phyloP scores from a whole-genome alignment of 345 rosid genomes.

The Salix suchowensis region DNA sequence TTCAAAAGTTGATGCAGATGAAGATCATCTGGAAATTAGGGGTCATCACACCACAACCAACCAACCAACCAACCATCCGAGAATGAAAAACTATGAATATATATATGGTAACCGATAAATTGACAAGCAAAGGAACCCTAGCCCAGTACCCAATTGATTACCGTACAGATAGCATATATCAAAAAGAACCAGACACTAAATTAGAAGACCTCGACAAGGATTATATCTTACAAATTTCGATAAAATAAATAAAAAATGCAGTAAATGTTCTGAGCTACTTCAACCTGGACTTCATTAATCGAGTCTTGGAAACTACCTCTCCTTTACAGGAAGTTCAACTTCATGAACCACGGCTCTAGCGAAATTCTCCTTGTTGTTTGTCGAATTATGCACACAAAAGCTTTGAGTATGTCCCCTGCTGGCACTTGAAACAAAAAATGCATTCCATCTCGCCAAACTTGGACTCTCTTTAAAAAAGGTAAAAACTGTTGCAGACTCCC shows the following conservation, averaged over 20 bases:
- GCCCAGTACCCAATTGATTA: slow-evolving; percentile 2
- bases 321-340: slow-evolving; percentile 9
- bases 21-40: too few species aligned
- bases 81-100: neutral
- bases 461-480: neutral
- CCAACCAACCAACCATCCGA: too few species aligned
- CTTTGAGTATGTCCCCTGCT: neutral
- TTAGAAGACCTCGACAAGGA: neutral
- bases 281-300: slow-evolving; percentile 8
- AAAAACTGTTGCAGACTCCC: neutral
- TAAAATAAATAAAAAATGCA: slow-evolving; percentile 15
- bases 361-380: neutral
- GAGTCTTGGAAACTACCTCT: neutral
- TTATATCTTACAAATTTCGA: slow-evolving; percentile 18
- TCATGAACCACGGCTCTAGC: neutral
- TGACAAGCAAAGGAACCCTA: neutral
- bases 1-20: too few species aligned
- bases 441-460: neutral
- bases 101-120: neutral
- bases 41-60: too few species aligned
- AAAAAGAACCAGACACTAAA: neutral
- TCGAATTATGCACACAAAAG: neutral
- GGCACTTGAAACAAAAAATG: neutral
- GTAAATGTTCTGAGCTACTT: slow-evolving; percentile 15
- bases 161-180: neutral